These are phyloP conservation scores for Stachybotrys chartarum DNA, from an alignment of 2,329 filamentous ascomycete genomes.

Conservation along the genomic window DNA sequence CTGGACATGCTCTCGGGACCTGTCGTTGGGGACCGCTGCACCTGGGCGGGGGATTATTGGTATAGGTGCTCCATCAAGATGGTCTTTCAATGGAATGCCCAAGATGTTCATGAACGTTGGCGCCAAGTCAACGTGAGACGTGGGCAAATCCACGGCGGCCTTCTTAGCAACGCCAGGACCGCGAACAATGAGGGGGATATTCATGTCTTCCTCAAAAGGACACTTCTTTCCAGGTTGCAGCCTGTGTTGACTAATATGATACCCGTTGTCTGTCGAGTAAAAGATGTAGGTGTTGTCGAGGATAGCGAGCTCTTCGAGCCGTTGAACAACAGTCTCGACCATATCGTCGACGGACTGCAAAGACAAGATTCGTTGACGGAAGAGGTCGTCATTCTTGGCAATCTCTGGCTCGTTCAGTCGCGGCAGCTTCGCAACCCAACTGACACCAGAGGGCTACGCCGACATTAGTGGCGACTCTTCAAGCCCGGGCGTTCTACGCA, in stretches of 20 bases:
- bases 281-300: constrained; percentile 6
- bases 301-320: not conserved
- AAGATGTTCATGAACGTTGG: constrained; percentile 42
- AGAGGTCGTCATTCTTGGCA: not conserved
- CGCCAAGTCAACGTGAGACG: constrained; percentile 46
- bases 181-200: constrained; percentile 42
- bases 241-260: constrained; percentile 8
- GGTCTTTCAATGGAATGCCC: constrained; percentile 25
- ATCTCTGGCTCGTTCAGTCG: not conserved
- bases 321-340: not conserved
- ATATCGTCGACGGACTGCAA: not conserved
- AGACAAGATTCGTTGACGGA: not conserved
- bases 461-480: not conserved
- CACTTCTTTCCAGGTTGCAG: constrained; percentile 6
- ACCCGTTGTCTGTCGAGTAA: constrained; percentile 7
- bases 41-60: constrained; percentile 15
- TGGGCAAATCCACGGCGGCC: constrained; percentile 28
- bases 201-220: constrained; percentile 33
- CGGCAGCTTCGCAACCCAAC: not conserved
- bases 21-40: not conserved
- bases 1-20: not conserved
- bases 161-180: constrained; percentile 37
- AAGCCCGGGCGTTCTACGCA: not conserved
- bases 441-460: not conserved
- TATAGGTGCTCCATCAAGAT: constrained; percentile 46